phyloP scores from a whole-genome alignment of 2,329 filamentous ascomycete genomes.

The Fusarium nodosum region DNA sequence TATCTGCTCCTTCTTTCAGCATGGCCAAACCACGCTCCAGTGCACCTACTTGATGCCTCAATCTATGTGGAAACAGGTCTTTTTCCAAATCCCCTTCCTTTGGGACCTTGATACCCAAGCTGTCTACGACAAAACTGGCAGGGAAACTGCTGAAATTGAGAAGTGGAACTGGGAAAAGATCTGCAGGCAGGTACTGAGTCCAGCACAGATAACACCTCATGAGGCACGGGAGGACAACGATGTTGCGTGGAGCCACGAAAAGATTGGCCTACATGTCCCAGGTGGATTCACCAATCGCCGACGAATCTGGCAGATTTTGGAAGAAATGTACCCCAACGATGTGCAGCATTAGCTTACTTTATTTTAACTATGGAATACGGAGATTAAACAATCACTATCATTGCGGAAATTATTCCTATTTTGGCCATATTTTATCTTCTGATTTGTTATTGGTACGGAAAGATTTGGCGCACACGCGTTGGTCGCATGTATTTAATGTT shows the following conservation, averaged over 20 bases:
- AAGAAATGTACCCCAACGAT: conserved; percentile 9
- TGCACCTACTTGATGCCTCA: conserved; percentile 6
- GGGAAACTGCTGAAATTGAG: neutral
- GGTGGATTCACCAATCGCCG: conserved; percentile 12
- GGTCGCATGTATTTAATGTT: too few species aligned
- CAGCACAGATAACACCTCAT: neutral
- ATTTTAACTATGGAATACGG: neutral
- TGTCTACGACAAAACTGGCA: neutral
- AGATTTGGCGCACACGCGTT: too few species aligned
- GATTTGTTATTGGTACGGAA: too few species aligned
- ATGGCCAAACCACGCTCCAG: neutral
- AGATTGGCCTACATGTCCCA: neutral
- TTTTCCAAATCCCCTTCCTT: conserved; percentile 9
- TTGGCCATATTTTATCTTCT: neutral
- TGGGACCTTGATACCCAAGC: conserved; percentile 7
- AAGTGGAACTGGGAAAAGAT: conserved; percentile 27
- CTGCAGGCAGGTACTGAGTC: conserved; percentile 2
- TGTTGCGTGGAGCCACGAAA: neutral
- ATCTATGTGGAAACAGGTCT: neutral
- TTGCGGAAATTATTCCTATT: neutral
- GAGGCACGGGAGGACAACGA: neutral
- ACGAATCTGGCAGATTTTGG: conserved; percentile 18
- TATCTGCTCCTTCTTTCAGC: neutral
- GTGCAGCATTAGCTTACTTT: neutral
- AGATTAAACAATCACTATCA: neutral